These are phyloP conservation scores for Prunus davidiana DNA, from an alignment of 306 rosid genomes.

Conservation along the genomic window DNA sequence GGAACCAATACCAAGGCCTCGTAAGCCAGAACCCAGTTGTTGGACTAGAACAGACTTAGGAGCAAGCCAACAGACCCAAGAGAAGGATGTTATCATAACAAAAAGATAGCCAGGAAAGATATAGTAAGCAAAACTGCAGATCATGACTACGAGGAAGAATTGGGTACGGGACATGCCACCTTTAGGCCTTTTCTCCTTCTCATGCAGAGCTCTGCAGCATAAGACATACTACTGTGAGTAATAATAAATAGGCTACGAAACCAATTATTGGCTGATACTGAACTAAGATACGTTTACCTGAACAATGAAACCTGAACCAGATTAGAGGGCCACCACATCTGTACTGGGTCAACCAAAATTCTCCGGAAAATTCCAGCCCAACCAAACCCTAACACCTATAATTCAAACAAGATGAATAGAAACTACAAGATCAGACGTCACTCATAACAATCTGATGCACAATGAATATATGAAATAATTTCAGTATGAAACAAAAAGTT, in stretches of 20 bases:
- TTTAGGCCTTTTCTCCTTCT: constrained; percentile 52
- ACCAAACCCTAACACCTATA: constrained; percentile 61
- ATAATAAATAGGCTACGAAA: neutral
- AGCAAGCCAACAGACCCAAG: constrained; percentile 74
- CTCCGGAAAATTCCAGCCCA: constrained; percentile 79
- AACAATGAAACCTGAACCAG: constrained; percentile 76
- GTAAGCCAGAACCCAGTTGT: constrained; percentile 73
- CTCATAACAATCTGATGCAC: neutral
- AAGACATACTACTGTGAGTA: neutral
- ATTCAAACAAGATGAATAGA: constrained; percentile 1
- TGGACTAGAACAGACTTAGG: constrained; percentile 58
- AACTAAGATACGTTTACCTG: constrained; percentile 38
- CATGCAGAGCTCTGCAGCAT: constrained; percentile 67
- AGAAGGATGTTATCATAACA: constrained; percentile 49
- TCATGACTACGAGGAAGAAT: constrained; percentile 56
- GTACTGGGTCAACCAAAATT: constrained; percentile 69
- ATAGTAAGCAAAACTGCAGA: constrained; percentile 52
- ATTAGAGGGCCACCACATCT: constrained; percentile 90
- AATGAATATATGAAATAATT: neutral
- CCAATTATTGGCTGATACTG: neutral
- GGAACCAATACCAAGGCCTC: constrained; percentile 73
- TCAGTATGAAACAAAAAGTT: neutral
- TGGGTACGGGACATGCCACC: constrained; percentile 52
- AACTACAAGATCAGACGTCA: neutral
- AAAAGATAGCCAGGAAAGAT: constrained; percentile 67